Conservation (phyloP, 495 filamentous ascomycete genomes). For the Choiromyces venosus region DNA sequence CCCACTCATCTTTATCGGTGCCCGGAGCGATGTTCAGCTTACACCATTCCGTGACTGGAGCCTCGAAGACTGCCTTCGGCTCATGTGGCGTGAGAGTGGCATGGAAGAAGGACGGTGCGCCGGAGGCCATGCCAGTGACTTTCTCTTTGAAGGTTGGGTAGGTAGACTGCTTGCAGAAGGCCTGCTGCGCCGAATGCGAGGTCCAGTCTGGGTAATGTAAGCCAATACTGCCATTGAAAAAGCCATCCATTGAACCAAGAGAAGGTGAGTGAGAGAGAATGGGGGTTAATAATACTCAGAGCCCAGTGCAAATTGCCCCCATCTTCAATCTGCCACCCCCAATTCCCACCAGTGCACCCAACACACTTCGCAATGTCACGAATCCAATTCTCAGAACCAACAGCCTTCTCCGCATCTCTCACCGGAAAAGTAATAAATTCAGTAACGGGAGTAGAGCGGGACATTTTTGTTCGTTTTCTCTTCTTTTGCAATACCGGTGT, state of each 20-base stretch:
- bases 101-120: constrained; percentile 14
- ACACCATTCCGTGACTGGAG: constrained; percentile 23
- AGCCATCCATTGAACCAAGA: neutral
- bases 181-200: neutral
- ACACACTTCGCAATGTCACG: constrained; percentile 2
- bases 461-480: neutral
- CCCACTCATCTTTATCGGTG: constrained; percentile 20
- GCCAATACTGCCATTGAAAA: neutral
- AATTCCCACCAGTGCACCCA: constrained; percentile 10
- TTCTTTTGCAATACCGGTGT: neutral
- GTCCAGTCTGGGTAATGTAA: neutral
- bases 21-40: constrained; percentile 9
- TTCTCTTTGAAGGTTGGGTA: constrained; percentile 3
- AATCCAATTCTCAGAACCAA: constrained; percentile 17
- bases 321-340: constrained; percentile 32
- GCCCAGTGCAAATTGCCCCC: constrained; percentile 22
- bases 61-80: constrained; percentile 4
- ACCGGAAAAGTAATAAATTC: constrained; percentile 24
- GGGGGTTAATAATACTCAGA: constrained; percentile 13
- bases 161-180: neutral
- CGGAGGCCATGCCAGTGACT: neutral
- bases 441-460: constrained; percentile 6
- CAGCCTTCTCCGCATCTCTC: constrained; percentile 10
- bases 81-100: constrained; percentile 21
- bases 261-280: neutral